Percentiles rank a stretch among this genome's conserved stretches.
These are phyloP conservation scores for Peniophora sp. DNA, from an alignment of 1,284 basidiomycete genomes.

Conservation along the genomic window DNA sequence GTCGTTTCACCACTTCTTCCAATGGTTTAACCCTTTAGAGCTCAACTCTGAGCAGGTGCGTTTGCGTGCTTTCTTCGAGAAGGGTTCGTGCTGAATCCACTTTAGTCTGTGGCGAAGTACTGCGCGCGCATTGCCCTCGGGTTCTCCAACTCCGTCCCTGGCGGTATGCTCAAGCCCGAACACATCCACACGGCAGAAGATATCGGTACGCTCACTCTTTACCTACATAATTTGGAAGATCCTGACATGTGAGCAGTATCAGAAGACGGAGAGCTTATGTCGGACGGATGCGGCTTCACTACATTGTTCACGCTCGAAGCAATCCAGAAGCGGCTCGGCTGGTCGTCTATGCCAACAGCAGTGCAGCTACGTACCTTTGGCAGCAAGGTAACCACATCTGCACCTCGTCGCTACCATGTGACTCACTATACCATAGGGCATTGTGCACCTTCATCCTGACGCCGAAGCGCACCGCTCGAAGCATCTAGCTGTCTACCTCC, in stretches of 20 bases:
- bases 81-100: constrained; percentile 4
- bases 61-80: neutral
- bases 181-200: constrained; percentile 22
- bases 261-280: constrained; percentile 26
- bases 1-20: constrained; percentile 22
- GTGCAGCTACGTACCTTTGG: constrained; percentile 34
- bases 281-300: constrained; percentile 36
- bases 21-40: constrained; percentile 25
- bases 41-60: constrained; percentile 27
- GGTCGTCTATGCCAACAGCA: constrained; percentile 26
- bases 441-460: too few species aligned
- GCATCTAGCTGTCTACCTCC: constrained; percentile 13
- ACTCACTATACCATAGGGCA: too few species aligned
- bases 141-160: constrained; percentile 32
- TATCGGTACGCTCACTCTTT: constrained; percentile 15
- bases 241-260: constrained; percentile 8
- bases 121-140: constrained; percentile 28
- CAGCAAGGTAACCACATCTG: constrained; percentile 14
- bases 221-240: too few species aligned
- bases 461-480: too few species aligned
- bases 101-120: constrained; percentile 32
- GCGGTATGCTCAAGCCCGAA: constrained; percentile 17
- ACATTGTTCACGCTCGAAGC: constrained; percentile 21
- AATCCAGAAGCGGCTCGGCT: constrained; percentile 19
- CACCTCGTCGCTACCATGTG: too few species aligned